Percentiles rank a stretch among this genome's conserved stretches.
Conservation (phyloP, 1,139 yeast genomes). For the Chernovozyma sophiae-reginae region DNA sequence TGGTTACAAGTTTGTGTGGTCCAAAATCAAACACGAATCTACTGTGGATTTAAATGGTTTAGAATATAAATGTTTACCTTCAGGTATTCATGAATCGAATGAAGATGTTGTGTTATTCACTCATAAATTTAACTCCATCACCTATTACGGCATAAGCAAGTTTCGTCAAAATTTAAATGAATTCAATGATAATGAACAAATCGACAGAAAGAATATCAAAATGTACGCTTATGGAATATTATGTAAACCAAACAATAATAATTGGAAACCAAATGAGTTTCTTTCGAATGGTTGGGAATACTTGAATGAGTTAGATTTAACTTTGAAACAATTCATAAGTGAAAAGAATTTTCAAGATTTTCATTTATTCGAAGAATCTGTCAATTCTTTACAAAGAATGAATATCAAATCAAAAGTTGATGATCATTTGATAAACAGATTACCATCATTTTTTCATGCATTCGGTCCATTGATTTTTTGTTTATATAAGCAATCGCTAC, state of each 20-base stretch:
- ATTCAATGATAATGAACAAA: slow-evolving; percentile 9
- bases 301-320: slow-evolving; percentile 38
- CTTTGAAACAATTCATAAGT: slow-evolving; percentile 38
- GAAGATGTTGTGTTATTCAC: slow-evolving; percentile 43
- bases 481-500: slow-evolving; percentile 63
- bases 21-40: slow-evolving; percentile 20
- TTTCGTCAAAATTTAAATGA: slow-evolving; percentile 26
- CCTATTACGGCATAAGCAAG: slow-evolving; percentile 36
- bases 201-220: slow-evolving; percentile 50
- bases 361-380: slow-evolving; percentile 19
- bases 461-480: slow-evolving; percentile 74
- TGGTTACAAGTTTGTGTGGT: slow-evolving; percentile 64
- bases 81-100: slow-evolving; percentile 69
- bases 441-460: slow-evolving; percentile 43
- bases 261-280: slow-evolving; percentile 54
- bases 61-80: slow-evolving; percentile 75
- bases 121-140: slow-evolving; percentile 23
- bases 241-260: slow-evolving; percentile 36
- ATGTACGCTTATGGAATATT: slow-evolving; percentile 66
- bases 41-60: slow-evolving; percentile 29
- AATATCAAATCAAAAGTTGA: slow-evolving; percentile 9
- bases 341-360: slow-evolving; percentile 15
- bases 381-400: slow-evolving; percentile 9
- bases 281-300: slow-evolving; percentile 56
- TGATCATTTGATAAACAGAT: slow-evolving; percentile 49